These are phyloP conservation scores for Pythium phragmitis DNA, from an alignment of 352 stramenopile species.

Conservation along the genomic window DNA sequence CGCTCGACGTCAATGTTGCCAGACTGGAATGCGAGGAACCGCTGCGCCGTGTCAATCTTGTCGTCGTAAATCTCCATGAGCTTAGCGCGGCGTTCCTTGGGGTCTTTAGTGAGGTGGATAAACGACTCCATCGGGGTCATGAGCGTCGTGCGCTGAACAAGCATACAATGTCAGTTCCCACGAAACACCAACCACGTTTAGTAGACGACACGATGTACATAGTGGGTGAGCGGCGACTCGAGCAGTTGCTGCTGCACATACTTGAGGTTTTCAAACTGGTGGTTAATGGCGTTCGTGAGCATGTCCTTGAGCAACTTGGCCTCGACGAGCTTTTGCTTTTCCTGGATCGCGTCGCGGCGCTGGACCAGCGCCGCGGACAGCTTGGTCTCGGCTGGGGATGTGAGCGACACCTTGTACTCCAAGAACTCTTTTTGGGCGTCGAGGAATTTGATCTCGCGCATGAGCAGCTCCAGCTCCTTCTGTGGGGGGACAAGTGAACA, in stretches of 20 bases:
- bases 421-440: constrained; percentile 57
- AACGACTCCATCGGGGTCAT: constrained; percentile 69
- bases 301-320: constrained; percentile 30
- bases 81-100: constrained; percentile 31
- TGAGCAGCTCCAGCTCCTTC: constrained; percentile 35
- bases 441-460: constrained; percentile 50
- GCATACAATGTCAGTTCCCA: too few relatives aligned
- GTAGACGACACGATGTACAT: constrained; percentile 28
- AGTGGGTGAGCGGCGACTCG: constrained; percentile 53
- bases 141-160: constrained; percentile 46
- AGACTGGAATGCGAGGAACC: constrained; percentile 49
- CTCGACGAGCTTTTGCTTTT: constrained; percentile 33
- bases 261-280: constrained; percentile 41
- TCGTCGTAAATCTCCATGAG: constrained; percentile 44
- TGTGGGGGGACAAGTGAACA: not conserved
- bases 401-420: constrained; percentile 38
- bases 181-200: too few relatives aligned
- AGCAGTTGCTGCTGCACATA: constrained; percentile 40
- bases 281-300: constrained; percentile 32
- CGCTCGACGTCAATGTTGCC: constrained; percentile 51
- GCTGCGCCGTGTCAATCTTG: constrained; percentile 41
- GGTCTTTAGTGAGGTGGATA: constrained; percentile 54
- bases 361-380: constrained; percentile 12
- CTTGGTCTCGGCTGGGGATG: not conserved
- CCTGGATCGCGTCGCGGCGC: constrained; percentile 19